Evolutionary conservation across 306 rosid genomes (phyloP), one percentile per base, ranked within the genome.

Genomic region (Hylodesmum podocarpum): DNA sequence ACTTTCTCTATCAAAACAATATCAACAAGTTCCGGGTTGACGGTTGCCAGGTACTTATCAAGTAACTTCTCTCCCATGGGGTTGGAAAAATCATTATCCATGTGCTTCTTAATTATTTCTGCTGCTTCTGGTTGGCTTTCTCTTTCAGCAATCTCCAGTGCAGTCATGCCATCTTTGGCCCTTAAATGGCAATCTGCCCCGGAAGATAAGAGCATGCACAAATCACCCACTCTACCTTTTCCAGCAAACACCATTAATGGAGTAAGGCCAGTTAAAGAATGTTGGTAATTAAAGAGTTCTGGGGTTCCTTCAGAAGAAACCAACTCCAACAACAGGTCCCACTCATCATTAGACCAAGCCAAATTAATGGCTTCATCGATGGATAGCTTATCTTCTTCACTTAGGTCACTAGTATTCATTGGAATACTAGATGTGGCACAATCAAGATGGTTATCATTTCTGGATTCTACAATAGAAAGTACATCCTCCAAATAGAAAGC

Each of bases 221-320:
- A 83, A 68, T 92, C 91, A 44, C 84, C 88, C 61, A 88, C 86
- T 80, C 91, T 92, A 73, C 99, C 97, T 83, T 86, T 95, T 74
- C 94, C 97, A 69, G 97, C 88, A 89, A 92, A 86, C 44, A 92
- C 97, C 96, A 95, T 95, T 70, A 92, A 81, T 0, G 99, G 89
- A 13, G 97, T 83, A 68, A 92, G 53, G 69, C 97, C 96, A 55
- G 85, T 89, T 78, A 76, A 75, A 1, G 96, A 92, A 87, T 95
- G 97, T 87, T 90, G 97, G 85, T 88, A 92, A 82, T 92, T 86
- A 14, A 87, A 87, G n/a, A 88, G 46, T 50, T 83, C 81, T 36
- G 68, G 73, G 43, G 86, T 79, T 62, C 81, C 93, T 71, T 81
- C 85, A 12, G 87, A 79, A 82, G 97, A 82, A 78, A 92, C 87